phyloP scores from a whole-genome alignment of 169 alveolate genomes.

The Perkinsus olseni region DNA sequence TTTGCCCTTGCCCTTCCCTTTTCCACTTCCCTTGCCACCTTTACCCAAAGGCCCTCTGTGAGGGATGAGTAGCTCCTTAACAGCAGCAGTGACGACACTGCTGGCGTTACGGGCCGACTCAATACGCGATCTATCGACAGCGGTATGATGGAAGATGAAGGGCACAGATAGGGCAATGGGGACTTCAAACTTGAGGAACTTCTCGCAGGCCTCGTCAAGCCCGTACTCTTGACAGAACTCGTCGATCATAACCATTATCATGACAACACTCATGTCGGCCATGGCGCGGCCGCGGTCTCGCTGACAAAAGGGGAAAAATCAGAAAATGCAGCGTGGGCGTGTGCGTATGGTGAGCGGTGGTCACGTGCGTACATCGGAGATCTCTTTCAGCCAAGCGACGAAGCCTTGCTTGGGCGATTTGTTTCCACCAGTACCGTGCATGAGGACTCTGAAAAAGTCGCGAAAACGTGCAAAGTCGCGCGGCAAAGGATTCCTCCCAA shows the following conservation, averaged over 20 bases:
- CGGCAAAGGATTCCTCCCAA: background rate
- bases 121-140: background rate
- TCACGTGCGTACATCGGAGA: background rate
- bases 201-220: background rate
- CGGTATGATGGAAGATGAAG: background rate
- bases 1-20: background rate
- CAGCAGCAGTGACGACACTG: background rate
- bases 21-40: background rate
- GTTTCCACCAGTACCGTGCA: background rate
- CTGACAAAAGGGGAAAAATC: background rate
- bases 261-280: background rate
- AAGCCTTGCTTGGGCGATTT: background rate
- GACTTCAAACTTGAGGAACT: background rate
- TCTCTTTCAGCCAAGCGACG: background rate
- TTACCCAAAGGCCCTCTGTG: background rate
- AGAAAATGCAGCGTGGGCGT: background rate
- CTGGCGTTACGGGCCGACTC: background rate
- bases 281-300: constrained; percentile 1
- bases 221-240: background rate
- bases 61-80: background rate
- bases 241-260: background rate
- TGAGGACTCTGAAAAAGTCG: background rate
- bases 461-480: background rate
- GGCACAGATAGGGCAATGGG: background rate
- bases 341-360: background rate